phyloP scores from a whole-genome alignment of 1,284 basidiomycete species.

The Earliella scabrosa region DNA sequence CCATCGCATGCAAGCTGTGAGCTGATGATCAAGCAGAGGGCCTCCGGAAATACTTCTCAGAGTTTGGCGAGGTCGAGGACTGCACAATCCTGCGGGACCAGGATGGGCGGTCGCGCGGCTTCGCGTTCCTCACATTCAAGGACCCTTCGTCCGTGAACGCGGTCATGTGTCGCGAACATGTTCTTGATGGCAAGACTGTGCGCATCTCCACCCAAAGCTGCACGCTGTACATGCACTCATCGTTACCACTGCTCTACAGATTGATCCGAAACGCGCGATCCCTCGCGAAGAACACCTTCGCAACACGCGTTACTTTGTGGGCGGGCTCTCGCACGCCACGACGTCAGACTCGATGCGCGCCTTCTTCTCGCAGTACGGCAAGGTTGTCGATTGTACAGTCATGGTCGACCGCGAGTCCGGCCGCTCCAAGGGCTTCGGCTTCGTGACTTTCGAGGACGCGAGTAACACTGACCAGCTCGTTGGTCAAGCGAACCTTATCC shows the following conservation, averaged over 20 bases:
- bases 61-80: constrained; percentile 83
- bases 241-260: constrained; percentile 51
- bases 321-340: constrained; percentile 79
- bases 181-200: constrained; percentile 83
- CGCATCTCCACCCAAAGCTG: neutral
- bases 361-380: constrained; percentile 80
- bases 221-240: neutral
- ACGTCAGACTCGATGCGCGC: constrained; percentile 82
- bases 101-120: constrained; percentile 87
- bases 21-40: constrained; percentile 52
- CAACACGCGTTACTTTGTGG: constrained; percentile 89
- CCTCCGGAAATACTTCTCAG: constrained; percentile 67
- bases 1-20: neutral
- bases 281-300: constrained; percentile 85
- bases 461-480: constrained; percentile 74
- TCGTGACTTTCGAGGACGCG: constrained; percentile 88
- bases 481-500: constrained; percentile 66
- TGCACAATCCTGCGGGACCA: constrained; percentile 94
- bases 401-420: constrained; percentile 94
- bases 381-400: constrained; percentile 88
- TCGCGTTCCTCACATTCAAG: constrained; percentile 93
- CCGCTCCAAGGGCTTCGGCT: constrained; percentile 93
- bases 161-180: constrained; percentile 83
- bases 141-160: constrained; percentile 77
- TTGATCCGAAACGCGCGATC: constrained; percentile 94